phyloP scores from a whole-genome alignment of 495 filamentous ascomycete species.

The Aspergillus nanangensis region DNA sequence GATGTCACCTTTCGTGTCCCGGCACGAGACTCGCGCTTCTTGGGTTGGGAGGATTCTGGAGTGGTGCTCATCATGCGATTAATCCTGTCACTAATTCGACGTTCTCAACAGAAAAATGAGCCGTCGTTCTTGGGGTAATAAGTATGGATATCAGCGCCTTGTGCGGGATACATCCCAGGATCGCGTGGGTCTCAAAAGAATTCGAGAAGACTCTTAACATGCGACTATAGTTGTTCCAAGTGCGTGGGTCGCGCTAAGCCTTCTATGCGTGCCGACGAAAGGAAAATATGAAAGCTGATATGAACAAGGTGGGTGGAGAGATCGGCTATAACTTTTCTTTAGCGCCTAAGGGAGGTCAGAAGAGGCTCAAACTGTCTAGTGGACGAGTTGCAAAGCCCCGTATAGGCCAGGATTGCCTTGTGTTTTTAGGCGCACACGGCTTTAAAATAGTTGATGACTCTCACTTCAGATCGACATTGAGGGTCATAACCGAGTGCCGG shows the following conservation, averaged over 20 bases:
- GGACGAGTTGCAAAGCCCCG: constrained; percentile 3
- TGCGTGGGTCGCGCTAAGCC: constrained; percentile 19
- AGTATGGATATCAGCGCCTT: not conserved
- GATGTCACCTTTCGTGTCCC: constrained; percentile 57
- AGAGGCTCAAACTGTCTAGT: constrained; percentile 4
- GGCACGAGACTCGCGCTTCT: constrained; percentile 47
- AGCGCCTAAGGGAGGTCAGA: constrained; percentile 1
- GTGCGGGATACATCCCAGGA: constrained; percentile 14
- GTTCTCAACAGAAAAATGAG: constrained; percentile 6
- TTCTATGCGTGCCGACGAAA: constrained; percentile 7
- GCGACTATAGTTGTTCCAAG: constrained; percentile 18
- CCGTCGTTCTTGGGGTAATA: constrained; percentile 4
- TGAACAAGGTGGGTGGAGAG: constrained; percentile 8
- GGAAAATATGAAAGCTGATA: constrained; percentile 4
- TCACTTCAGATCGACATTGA: constrained; percentile 4
- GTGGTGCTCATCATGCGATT: constrained; percentile 15
- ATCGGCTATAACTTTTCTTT: constrained; percentile 8
- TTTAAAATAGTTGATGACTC: constrained; percentile 2
- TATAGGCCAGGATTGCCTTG: constrained; percentile 10
- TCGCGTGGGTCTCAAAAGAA: constrained; percentile 10
- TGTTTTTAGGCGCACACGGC: constrained; percentile 9
- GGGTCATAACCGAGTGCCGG: constrained; percentile 2
- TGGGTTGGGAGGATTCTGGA: constrained; percentile 14
- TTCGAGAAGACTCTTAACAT: constrained; percentile 7
- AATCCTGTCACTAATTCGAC: constrained; percentile 1